These are phyloP conservation scores for Lodderomyces elongisporus DNA, from an alignment of 1,139 yeast species.

Conservation along the genomic window DNA sequence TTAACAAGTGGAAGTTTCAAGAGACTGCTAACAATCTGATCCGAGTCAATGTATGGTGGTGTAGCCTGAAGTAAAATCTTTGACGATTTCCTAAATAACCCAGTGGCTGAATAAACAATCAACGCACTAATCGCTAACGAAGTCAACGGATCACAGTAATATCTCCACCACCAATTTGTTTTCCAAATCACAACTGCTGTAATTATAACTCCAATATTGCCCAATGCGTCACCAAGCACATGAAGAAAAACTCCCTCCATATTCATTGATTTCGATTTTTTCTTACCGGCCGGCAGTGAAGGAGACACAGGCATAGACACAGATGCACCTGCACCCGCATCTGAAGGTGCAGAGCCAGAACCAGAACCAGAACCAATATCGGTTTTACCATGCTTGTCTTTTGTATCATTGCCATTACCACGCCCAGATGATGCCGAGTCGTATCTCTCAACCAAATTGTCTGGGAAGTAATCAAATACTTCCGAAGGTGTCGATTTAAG, in stretches of 20 bases:
- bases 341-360: slow-evolving; percentile 3
- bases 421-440: slow-evolving; percentile 9
- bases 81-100: slow-evolving; percentile 81
- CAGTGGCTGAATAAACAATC: slow-evolving; percentile 87
- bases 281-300: not conserved
- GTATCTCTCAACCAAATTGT: slow-evolving; percentile 31
- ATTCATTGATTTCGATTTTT: slow-evolving; percentile 62
- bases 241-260: slow-evolving; percentile 97
- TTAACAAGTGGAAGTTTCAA: slow-evolving; percentile 64
- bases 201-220: slow-evolving; percentile 86
- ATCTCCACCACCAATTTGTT: slow-evolving; percentile 85
- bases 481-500: slow-evolving; percentile 20
- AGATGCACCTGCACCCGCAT: slow-evolving; percentile 4
- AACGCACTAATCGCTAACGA: slow-evolving; percentile 82
- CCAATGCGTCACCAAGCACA: slow-evolving; percentile 93
- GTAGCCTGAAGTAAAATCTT: slow-evolving; percentile 90
- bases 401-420: not conserved
- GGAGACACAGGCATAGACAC: too few relatives aligned
- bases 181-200: slow-evolving; percentile 94
- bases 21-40: slow-evolving; percentile 66
- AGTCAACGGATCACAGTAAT: slow-evolving; percentile 77
- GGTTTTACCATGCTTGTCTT: not conserved
- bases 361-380: not conserved
- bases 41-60: slow-evolving; percentile 75
- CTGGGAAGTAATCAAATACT: slow-evolving; percentile 36